These are phyloP conservation scores for Avena atlantica DNA, from an alignment of 176 grass and related monocot species.

Conservation along the genomic window DNA sequence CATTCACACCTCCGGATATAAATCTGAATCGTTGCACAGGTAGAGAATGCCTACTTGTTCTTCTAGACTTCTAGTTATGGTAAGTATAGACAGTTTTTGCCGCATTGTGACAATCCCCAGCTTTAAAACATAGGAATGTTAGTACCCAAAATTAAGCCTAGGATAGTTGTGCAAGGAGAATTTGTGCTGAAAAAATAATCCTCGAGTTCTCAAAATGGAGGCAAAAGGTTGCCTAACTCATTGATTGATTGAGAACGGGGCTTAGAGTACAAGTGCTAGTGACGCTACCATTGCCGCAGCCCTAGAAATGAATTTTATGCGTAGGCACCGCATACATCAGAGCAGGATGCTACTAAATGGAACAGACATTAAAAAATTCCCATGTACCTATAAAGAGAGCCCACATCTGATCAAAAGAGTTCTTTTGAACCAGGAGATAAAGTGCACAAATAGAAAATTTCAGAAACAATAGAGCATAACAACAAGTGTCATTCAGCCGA, in stretches of 20 bases:
- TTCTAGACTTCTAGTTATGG: no score
- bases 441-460: background rate
- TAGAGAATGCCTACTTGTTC: background rate
- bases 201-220: background rate
- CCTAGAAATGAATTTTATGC: background rate
- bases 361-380: background rate
- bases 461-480: background rate
- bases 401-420: background rate
- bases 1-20: background rate
- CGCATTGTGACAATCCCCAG: no score
- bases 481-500: background rate
- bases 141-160: no score
- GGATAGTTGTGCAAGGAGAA: background rate
- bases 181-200: background rate
- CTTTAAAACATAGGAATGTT: no score
- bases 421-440: background rate
- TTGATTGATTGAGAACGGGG: background rate
- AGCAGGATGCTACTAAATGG: background rate
- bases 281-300: background rate
- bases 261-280: background rate
- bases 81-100: no score
- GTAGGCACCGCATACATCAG: background rate
- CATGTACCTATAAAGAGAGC: background rate
- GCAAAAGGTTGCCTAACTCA: background rate
- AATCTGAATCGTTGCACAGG: background rate